Evolutionary conservation across 306 rosid species (phyloP).

Genomic region (Carpinus fangiana): DNA sequence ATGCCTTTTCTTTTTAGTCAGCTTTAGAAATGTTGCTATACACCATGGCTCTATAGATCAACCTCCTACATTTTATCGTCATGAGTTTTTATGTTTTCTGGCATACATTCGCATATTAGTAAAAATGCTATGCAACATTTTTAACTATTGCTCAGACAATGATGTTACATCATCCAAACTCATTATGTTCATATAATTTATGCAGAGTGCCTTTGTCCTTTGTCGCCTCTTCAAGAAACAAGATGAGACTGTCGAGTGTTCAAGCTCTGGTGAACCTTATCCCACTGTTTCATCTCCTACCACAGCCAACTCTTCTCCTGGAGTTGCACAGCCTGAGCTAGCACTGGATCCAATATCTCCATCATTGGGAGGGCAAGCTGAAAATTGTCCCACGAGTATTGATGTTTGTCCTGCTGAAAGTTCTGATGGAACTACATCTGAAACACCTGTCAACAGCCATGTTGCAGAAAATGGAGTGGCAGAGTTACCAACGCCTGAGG

Average conservation of each 20-base stretch:
- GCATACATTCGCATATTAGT: background rate
- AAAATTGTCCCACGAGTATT: constrained; percentile 24
- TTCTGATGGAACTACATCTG: constrained; percentile 52
- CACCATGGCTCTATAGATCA: background rate
- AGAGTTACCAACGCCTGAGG: constrained; percentile 32
- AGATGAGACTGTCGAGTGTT: constrained; percentile 62
- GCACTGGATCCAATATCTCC: constrained; percentile 46
- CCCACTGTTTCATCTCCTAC: constrained; percentile 47
- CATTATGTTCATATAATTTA: constrained; percentile 17
- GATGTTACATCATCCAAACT: constrained; percentile 21
- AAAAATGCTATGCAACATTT: background rate
- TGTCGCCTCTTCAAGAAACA: constrained; percentile 86
- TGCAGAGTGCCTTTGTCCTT: constrained; percentile 80
- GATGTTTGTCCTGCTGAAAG: constrained; percentile 23
- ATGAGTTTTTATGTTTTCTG: background rate
- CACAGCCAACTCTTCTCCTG: constrained; percentile 50
- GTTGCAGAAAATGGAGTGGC: constrained; percentile 32
- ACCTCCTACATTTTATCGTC: background rate
- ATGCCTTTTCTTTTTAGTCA: background rate
- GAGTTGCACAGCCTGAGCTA: constrained; percentile 47
- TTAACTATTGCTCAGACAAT: constrained; percentile 10
- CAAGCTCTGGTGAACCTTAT: constrained; percentile 54
- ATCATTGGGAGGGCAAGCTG: constrained; percentile 42
- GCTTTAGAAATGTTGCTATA: background rate
- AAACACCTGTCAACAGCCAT: constrained; percentile 33